phyloP scores from a whole-genome alignment of 2,329 filamentous ascomycete species.

The Furcasterigmium sp. region DNA sequence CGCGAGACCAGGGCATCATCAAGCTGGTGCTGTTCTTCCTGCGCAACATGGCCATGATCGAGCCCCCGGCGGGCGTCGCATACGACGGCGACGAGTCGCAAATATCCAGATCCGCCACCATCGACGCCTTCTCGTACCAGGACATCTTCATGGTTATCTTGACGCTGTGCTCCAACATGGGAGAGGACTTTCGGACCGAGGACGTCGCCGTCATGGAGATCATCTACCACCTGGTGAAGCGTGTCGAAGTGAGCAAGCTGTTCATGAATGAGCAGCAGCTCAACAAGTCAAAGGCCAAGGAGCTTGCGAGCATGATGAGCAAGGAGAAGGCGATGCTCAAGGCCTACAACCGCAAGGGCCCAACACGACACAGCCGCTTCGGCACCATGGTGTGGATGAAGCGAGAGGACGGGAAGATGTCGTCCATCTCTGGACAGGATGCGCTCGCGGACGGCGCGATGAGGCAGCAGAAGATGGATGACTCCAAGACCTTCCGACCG shows the following conservation, averaged over 20 bases:
- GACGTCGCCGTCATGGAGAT: conserved; percentile 89
- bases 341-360: conserved; percentile 69
- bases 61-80: conserved; percentile 64
- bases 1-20: conserved; percentile 86
- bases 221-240: conserved; percentile 87
- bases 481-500: conserved; percentile 83
- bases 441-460: conserved; percentile 68
- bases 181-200: conserved; percentile 85
- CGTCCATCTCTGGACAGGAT: conserved; percentile 84
- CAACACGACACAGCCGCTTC: conserved; percentile 87
- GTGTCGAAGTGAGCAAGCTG: conserved; percentile 75
- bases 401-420: conserved; percentile 75
- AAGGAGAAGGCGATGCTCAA: conserved; percentile 83
- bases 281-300: conserved; percentile 62
- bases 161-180: conserved; percentile 86
- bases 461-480: conserved; percentile 84
- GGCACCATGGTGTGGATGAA: conserved; percentile 98
- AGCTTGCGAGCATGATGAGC: conserved; percentile 68
- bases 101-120: conserved; percentile 79
- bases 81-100: conserved; percentile 87
- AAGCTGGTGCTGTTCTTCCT: conserved; percentile 85
- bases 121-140: conserved; percentile 85
- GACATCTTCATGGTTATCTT: conserved; percentile 83
- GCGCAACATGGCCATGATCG: conserved; percentile 82
- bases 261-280: conserved; percentile 78